A percentile compares a stretch with the other conserved stretches of the same genome.
Conservation (phyloP, 495 filamentous ascomycete genomes). For the Penicillium ochrochloron region DNA sequence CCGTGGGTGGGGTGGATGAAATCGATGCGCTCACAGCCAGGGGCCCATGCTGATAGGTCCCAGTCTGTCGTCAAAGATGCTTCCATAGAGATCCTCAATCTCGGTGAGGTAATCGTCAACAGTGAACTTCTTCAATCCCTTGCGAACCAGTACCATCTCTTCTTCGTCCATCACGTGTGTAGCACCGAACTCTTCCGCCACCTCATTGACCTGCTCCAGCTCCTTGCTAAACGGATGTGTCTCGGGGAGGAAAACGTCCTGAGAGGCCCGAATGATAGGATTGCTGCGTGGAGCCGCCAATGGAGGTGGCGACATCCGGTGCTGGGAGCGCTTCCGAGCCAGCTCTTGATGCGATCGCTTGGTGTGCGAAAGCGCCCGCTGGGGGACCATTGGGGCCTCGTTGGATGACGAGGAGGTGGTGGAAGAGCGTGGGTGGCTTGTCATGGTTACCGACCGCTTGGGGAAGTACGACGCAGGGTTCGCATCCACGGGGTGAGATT, state of each 20-base stretch:
- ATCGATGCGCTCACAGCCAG: constrained; percentile 47
- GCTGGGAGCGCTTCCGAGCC: constrained; percentile 69
- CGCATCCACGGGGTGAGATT: constrained; percentile 64
- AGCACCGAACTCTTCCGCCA: constrained; percentile 84
- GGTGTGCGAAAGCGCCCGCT: constrained; percentile 80
- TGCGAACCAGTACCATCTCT: constrained; percentile 64
- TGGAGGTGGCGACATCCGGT: constrained; percentile 51
- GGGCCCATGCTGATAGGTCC: constrained; percentile 41
- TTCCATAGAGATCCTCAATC: constrained; percentile 70
- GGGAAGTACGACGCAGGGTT: constrained; percentile 77
- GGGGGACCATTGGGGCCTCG: constrained; percentile 68
- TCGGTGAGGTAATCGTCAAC: constrained; percentile 85
- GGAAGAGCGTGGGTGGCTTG: constrained; percentile 48
- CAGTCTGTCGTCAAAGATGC: constrained; percentile 52
- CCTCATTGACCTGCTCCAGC: constrained; percentile 59
- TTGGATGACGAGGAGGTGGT: constrained; percentile 49
- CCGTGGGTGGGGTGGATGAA: neutral
- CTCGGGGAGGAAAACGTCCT: constrained; percentile 50
- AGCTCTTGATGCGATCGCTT: constrained; percentile 74
- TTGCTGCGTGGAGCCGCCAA: constrained; percentile 41
- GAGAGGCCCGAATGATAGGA: constrained; percentile 41
- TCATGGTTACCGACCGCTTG: constrained; percentile 49
- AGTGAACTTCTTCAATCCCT: constrained; percentile 73
- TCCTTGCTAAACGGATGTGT: constrained; percentile 58
- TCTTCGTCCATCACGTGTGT: constrained; percentile 70